Evolutionary conservation across 768 basidiomycete species (phyloP), one percentile per base, ranked within the genome.

Genomic region (Leccinum broughii): DNA sequence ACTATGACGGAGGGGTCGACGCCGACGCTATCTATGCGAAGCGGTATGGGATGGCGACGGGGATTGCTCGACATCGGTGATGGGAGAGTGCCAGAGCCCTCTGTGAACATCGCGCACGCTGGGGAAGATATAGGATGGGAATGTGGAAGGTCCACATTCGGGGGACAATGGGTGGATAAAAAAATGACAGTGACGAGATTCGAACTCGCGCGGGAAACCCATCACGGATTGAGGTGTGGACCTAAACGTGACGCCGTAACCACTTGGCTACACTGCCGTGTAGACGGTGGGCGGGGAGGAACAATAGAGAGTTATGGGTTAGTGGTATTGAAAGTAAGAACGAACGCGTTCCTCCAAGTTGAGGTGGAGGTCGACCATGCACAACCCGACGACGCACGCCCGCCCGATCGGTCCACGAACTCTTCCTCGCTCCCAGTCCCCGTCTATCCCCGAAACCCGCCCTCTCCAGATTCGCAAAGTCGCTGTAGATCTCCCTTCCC

Each of bases 221-320:
- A 81, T 81, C 80, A 81, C 80, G 80, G 80, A 75, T 75, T 75
- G 67, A 70, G 58, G 54, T 10, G 46, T 44, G 46, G 56, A 73
- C 80, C 80, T 81, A 81, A 81, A 81, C 80, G 81, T 81, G 80
- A 81, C 80, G 80, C 80, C 80, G 78, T 81, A 81, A 81, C 80
- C 80, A 81, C 80, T 81, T 81, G 80, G 80, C 80, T 81, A 81
- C 80, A 81, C 78, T 81, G 78, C 80, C 80, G 50, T 73, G 15
- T 0, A 8, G 30, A 5, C 2, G 0, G 0, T 0, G 0, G 2
- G 1, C 3, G 1, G 0, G 0, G 1, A 49, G 48, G 44, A 28
- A 46, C 13, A 17, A 44, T 55, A 6, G 6, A 1, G 22, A 11
- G 2, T 3, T 22, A 6, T 8, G 52, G 52, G 52, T 2, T 15